Conservation (phyloP, 306 rosid species). For the Vicia villosa region DNA sequence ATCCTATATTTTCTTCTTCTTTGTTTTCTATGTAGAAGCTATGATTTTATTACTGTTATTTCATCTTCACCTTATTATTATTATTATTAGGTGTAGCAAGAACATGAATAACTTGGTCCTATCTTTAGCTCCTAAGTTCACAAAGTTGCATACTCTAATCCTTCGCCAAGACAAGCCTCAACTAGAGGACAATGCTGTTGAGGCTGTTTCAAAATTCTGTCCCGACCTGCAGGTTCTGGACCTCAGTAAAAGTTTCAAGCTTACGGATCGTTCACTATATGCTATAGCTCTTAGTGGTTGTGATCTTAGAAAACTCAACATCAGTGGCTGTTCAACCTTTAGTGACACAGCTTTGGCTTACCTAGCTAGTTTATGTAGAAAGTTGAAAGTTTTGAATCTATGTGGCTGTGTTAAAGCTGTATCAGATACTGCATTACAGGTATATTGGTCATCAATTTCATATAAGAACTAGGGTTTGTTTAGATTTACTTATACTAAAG, state of each 20-base stretch:
- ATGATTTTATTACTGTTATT: not conserved
- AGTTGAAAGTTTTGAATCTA: slow-evolving; percentile 66
- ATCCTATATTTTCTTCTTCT: not conserved
- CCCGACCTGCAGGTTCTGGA: slow-evolving; percentile 80
- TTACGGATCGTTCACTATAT: slow-evolving; percentile 66
- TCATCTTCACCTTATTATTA: not conserved
- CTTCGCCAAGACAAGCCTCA: slow-evolving; percentile 83
- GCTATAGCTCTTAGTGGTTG: slow-evolving; percentile 72
- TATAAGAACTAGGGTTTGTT: not conserved
- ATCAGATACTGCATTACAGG: slow-evolving; percentile 82
- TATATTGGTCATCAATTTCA: slow-evolving; percentile 8
- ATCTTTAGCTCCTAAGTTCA: slow-evolving; percentile 73
- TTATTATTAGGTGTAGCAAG: slow-evolving; percentile 77
- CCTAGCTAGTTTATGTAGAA: slow-evolving; percentile 63
- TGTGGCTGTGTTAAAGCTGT: slow-evolving; percentile 81
- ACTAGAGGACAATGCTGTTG: slow-evolving; percentile 79
- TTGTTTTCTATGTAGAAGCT: not conserved
- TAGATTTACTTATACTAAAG: too few relatives aligned
- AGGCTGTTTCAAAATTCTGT: slow-evolving; percentile 66
- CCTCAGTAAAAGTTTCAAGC: slow-evolving; percentile 94
- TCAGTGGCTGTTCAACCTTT: slow-evolving; percentile 82
- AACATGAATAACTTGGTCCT: slow-evolving; percentile 85
- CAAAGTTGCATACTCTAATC: slow-evolving; percentile 64
- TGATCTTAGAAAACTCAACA: slow-evolving; percentile 62
- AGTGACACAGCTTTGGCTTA: slow-evolving; percentile 71